Evolutionary conservation across 2,329 filamentous ascomycete species (phyloP), one percentile per base, ranked within the genome.

Genomic region (Penicillium vulpinum): DNA sequence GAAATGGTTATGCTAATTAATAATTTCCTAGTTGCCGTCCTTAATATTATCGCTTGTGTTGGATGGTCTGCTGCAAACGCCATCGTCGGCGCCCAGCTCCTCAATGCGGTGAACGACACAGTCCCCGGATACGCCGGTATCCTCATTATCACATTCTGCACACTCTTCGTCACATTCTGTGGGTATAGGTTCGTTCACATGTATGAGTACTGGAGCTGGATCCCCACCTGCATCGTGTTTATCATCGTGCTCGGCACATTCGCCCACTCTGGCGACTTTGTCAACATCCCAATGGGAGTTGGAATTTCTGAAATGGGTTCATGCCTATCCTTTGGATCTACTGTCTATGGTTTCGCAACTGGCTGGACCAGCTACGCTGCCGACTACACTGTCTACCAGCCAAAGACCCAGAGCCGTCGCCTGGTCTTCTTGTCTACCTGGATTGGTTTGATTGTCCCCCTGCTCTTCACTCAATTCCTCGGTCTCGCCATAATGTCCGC

Each of bases 361-460:
- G 84, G 90, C 54, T 94, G 90, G 89, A 85, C 87, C 1, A 83
- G 83, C 7, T 89, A 87, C 58, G 88, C 89, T 0, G 87, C 88
- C 9, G 90, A 93, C 69, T 93, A 92, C 72, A 91, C 88, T 22
- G 88, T 91, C 49, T 92, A 92, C 73, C 89, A 92, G 66, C 88
- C 89, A 0, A 77, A 80, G 3, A 79, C 75, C 24, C 85, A 85
- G 39, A 82, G 83, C 29, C 81, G 84, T 22, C 71, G 71, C 40
- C 85, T 85, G 58, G 80, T 92, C 58, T 93, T 92, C 73, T 65
- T 83, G 58, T 86, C 85, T 69, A 89, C 89, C 29, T 90, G 86
- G 71, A 70, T 78, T 24, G 90, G 90, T 10, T 79, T 94, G 15
- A 83, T 89, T 61, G 75, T 90, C 61, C 86, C 89, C 2, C 82